These are phyloP conservation scores for Malassezia arunalokei DNA, from an alignment of 1,284 basidiomycete species.

Conservation along the genomic window DNA sequence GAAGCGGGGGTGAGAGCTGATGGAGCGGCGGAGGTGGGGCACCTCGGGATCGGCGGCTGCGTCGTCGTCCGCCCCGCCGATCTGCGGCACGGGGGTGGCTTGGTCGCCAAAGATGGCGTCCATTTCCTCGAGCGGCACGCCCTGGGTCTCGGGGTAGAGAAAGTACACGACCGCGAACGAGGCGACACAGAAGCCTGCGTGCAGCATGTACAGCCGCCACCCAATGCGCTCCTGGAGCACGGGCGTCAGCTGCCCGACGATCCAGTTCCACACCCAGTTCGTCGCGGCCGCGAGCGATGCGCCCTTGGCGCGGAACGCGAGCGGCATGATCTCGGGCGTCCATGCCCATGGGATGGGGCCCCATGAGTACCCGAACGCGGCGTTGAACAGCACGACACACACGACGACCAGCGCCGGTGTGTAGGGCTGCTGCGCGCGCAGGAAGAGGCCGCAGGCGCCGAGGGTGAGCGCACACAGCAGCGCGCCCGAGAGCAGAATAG, in stretches of 20 bases:
- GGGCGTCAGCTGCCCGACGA: slow-evolving; percentile 80
- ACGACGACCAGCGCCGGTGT: slow-evolving; percentile 72
- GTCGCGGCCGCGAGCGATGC: slow-evolving; percentile 60
- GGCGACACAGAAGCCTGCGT: slow-evolving; percentile 79
- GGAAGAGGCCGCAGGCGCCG: slow-evolving; percentile 73
- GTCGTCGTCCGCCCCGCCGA: slow-evolving; percentile 21
- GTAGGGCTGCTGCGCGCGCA: slow-evolving; percentile 64
- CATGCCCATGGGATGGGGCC: slow-evolving; percentile 77
- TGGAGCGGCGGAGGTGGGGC: slow-evolving; percentile 8
- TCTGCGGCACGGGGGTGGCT: slow-evolving; percentile 34
- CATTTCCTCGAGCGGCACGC: slow-evolving; percentile 53
- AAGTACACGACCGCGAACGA: slow-evolving; percentile 59
- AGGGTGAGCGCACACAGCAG: slow-evolving; percentile 62
- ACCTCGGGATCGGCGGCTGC: slow-evolving; percentile 5
- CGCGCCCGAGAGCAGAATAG: slow-evolving; percentile 84
- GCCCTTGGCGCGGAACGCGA: slow-evolving; percentile 25
- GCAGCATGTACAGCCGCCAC: slow-evolving; percentile 92
- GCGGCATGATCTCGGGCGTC: slow-evolving; percentile 56
- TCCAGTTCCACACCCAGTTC: slow-evolving; percentile 56
- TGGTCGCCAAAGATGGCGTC: slow-evolving; percentile 46
- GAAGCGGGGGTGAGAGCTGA: slow-evolving; percentile 15
- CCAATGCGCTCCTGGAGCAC: slow-evolving; percentile 74
- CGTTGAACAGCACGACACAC: slow-evolving; percentile 83
- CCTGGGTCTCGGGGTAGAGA: slow-evolving; percentile 57
- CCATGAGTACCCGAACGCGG: slow-evolving; percentile 62